Percentiles rank a stretch among this genome's conserved stretches.
Evolutionary conservation across 1,139 yeast genomes (phyloP).

Genomic region (Sugiyamaella grinbergsii): DNA sequence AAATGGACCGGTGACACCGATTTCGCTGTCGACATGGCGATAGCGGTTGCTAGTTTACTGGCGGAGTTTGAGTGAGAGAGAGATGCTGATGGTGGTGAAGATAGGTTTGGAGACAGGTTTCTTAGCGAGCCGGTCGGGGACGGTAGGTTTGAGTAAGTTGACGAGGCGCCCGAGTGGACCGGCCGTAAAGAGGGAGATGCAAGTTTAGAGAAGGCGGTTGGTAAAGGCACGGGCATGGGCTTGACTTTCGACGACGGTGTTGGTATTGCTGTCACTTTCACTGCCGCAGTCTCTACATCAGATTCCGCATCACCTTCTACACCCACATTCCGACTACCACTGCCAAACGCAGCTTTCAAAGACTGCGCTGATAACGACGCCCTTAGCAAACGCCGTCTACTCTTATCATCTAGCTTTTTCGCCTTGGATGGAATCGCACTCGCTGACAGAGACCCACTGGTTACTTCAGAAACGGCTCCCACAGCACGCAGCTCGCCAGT

Average conservation of each 20-base stretch:
- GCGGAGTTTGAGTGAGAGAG: slow-evolving; percentile 1
- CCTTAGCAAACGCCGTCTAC: slow-evolving; percentile 15
- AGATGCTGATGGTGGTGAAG: not conserved
- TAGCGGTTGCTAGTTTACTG: not conserved
- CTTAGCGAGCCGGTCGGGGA: slow-evolving; percentile 9
- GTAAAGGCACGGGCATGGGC: slow-evolving; percentile 9
- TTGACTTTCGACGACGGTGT: not conserved
- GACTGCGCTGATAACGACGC: slow-evolving; percentile 22
- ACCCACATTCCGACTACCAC: not conserved
- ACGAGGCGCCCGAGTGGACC: slow-evolving; percentile 14
- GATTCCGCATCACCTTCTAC: not conserved
- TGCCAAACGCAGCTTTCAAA: slow-evolving; percentile 20
- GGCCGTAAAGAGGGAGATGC: slow-evolving; percentile 8
- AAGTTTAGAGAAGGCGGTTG: slow-evolving; percentile 3
- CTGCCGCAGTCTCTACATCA: no score
- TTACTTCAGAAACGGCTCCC: not conserved
- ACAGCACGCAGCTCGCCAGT: not conserved
- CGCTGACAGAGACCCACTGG: not conserved
- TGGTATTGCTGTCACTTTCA: not conserved
- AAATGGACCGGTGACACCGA: slow-evolving; percentile 2
- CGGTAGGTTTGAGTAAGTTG: slow-evolving; percentile 2
- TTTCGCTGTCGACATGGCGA: not conserved
- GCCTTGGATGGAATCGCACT: slow-evolving; percentile 1
- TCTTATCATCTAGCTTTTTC: slow-evolving; percentile 1
- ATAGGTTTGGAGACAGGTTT: not conserved